Evolutionary conservation across 768 basidiomycete species (phyloP).

Genomic region (Naematelia encephala): DNA sequence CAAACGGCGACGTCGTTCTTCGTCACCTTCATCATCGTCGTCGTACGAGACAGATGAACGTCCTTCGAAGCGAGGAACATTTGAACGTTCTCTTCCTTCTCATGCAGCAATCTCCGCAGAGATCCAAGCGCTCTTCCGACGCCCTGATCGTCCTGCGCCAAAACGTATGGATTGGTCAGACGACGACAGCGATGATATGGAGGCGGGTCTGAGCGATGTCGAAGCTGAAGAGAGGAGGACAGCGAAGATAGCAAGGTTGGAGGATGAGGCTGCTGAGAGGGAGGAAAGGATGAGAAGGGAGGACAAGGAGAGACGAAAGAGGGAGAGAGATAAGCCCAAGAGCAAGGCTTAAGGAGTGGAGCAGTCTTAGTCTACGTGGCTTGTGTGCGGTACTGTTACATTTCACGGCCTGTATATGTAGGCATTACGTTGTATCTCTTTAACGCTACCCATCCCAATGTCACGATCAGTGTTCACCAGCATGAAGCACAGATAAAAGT

Average conservation of each 20-base stretch:
- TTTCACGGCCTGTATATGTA: no score
- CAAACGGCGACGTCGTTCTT: not conserved
- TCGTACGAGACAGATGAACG: conserved; percentile 7
- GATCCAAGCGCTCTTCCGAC: conserved; percentile 35
- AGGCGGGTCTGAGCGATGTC: conserved; percentile 40
- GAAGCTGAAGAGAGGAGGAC: conserved; percentile 38
- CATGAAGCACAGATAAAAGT: no score
- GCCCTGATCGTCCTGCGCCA: conserved; percentile 22
- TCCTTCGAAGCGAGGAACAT: not conserved
- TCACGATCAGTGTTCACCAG: no score
- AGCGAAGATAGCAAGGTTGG: conserved; percentile 34
- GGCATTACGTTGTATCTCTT: no score
- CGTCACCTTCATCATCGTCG: not conserved
- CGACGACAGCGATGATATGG: conserved; percentile 37
- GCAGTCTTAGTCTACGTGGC: no score
- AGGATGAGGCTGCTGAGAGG: conserved; percentile 37
- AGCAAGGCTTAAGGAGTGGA: no score
- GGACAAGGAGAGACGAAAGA: conserved; percentile 33
- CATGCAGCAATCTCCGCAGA: conserved; percentile 21
- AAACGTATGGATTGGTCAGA: conserved; percentile 6
- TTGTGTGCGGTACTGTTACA: no score
- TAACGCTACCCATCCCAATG: no score
- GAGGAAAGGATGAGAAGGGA: conserved; percentile 30
- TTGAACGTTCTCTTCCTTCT: conserved; percentile 3
- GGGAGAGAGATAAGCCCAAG: conserved; percentile 12